A percentile compares a stretch with the other conserved stretches of the same genome.
Evolutionary conservation across 805 yeast genomes (phyloP).

Genomic region (Phaffomyces opuntiae): DNA sequence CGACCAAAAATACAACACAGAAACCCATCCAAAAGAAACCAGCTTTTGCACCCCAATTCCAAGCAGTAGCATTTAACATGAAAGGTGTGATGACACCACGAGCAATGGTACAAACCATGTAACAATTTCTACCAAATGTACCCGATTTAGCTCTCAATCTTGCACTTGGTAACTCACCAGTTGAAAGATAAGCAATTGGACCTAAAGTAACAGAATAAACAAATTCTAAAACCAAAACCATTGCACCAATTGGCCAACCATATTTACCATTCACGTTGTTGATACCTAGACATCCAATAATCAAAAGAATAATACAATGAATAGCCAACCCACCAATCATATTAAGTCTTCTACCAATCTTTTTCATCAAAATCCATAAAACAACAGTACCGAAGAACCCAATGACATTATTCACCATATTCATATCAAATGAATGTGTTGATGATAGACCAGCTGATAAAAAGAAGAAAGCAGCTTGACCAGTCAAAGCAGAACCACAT

Average conservation of each 20-base stretch:
- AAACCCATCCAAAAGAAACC: neutral
- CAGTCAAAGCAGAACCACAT: neutral
- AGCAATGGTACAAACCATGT: conserved; percentile 1
- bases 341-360: neutral
- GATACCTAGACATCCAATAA: neutral
- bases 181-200: neutral
- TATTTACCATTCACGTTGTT: neutral
- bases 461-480: neutral
- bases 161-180: neutral
- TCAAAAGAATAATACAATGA: neutral
- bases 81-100: conserved; percentile 1
- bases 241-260: neutral
- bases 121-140: neutral
- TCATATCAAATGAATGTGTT: neutral
- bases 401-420: neutral
- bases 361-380: neutral
- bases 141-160: neutral
- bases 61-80: neutral
- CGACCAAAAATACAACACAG: neutral
- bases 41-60: conserved; percentile 1
- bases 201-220: neutral
- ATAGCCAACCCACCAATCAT: neutral
- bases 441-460: neutral
- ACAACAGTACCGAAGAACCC: neutral
- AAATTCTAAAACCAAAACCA: neutral